These are phyloP conservation scores for Brettanomyces naardenensis DNA, from an alignment of 805 yeast species.

Conservation along the genomic window DNA sequence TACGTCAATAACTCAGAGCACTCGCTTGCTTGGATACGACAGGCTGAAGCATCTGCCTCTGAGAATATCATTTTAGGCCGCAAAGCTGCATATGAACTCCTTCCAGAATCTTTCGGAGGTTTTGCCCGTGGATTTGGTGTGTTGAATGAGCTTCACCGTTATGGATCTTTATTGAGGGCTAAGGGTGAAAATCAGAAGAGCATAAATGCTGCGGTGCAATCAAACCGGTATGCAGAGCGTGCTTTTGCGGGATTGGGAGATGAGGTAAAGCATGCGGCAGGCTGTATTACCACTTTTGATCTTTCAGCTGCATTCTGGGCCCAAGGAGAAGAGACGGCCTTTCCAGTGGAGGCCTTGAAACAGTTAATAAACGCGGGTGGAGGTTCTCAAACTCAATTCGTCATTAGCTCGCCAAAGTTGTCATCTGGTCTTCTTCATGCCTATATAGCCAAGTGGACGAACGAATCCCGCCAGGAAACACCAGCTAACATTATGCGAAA, in stretches of 20 bases:
- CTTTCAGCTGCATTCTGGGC: conserved; percentile 62
- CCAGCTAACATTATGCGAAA: conserved; percentile 48
- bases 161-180: conserved; percentile 33
- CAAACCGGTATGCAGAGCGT: conserved; percentile 30
- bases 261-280: conserved; percentile 8
- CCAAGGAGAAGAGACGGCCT: conserved; percentile 40
- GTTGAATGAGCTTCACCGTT: conserved; percentile 32
- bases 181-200: conserved; percentile 39
- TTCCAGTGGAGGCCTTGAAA: conserved; percentile 50
- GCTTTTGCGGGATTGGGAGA: conserved; percentile 8
- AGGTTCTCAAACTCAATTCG: conserved; percentile 3
- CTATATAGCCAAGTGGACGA: conserved; percentile 56
- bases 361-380: conserved; percentile 16
- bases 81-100: conserved; percentile 28
- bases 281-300: conserved; percentile 31
- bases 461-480: conserved; percentile 62
- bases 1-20: conserved; percentile 11
- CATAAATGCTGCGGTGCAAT: conserved; percentile 38
- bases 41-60: conserved; percentile 26
- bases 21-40: conserved; percentile 30
- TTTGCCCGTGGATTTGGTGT: conserved; percentile 13
- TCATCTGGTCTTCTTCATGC: conserved; percentile 8
- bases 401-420: conserved; percentile 6
- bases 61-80: conserved; percentile 40
- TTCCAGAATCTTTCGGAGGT: background rate